phyloP scores from a whole-genome alignment of 2,329 filamentous ascomycete species.

The Teratosphaeria destructans region DNA sequence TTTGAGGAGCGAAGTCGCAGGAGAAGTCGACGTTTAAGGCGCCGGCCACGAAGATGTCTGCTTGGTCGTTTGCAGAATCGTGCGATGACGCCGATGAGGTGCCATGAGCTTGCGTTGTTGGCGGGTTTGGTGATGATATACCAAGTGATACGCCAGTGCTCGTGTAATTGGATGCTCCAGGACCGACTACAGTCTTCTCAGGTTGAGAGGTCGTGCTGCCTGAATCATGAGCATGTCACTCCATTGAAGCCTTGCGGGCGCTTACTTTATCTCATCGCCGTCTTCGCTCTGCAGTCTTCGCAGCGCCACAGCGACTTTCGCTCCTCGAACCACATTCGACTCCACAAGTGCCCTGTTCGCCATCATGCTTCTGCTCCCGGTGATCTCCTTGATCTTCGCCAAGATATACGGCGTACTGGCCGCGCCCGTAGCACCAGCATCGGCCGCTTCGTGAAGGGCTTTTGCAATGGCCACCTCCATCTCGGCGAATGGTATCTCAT shows the following conservation, averaged over 20 bases:
- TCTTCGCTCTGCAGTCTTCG: slow-evolving; percentile 39
- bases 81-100: not conserved
- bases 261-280: slow-evolving; percentile 1
- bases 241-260: not conserved
- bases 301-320: slow-evolving; percentile 54
- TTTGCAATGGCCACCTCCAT: slow-evolving; percentile 61
- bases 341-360: slow-evolving; percentile 65
- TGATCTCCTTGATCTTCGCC: slow-evolving; percentile 67
- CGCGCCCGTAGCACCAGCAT: slow-evolving; percentile 58
- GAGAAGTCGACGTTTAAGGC: slow-evolving; percentile 79
- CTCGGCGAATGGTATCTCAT: slow-evolving; percentile 57
- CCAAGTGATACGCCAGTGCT: slow-evolving; percentile 16
- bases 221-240: slow-evolving; percentile 3
- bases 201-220: slow-evolving; percentile 1
- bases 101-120: not conserved
- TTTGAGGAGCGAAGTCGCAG: slow-evolving; percentile 59
- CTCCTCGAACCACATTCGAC: slow-evolving; percentile 55
- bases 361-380: slow-evolving; percentile 55
- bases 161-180: slow-evolving; percentile 8
- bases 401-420: slow-evolving; percentile 80
- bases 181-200: slow-evolving; percentile 5
- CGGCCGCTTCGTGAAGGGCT: slow-evolving; percentile 54
- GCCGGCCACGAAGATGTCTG: slow-evolving; percentile 78
- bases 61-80: slow-evolving; percentile 9
- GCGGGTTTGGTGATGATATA: slow-evolving; percentile 2